Evolutionary conservation across 1,139 yeast genomes (phyloP), one percentile per base, ranked within the genome.

Genomic region (Hemisphaericaspora lyxosophila): DNA sequence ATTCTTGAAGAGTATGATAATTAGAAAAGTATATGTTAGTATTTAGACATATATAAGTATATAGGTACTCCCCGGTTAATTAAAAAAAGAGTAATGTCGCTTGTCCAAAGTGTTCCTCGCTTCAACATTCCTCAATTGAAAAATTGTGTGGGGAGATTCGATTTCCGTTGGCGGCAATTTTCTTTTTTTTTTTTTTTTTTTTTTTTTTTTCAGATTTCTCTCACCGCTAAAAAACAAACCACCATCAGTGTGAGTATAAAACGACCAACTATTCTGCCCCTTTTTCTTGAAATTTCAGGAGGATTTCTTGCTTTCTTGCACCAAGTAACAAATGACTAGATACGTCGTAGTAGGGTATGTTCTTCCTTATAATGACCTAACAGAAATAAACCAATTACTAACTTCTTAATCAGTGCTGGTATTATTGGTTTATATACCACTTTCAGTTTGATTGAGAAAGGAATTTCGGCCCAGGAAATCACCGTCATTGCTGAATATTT

Each of bases 361-460:
- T 15, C 8, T 19, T 19, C n/a, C n/a, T n/a, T n/a, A n/a, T n/a
- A n/a, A n/a, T n/a, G n/a, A n/a, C n/a, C n/a, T n/a, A n/a, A n/a
- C n/a, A n/a, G n/a, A n/a, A n/a, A n/a, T n/a, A n/a, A n/a, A n/a
- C n/a, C n/a, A n/a, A n/a, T n/a, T n/a, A n/a, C n/a, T n/a, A n/a
- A n/a, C n/a, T n/a, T n/a, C n/a, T n/a, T n/a, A 19, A 19, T 8
- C 3, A 68, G 86, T 11, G 72, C 87, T 3, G 95, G 95, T 14
- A 80, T 85, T 33, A 66, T 81, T 40, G 94, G 94, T 22, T 70
- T 85, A 18, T 78, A 78, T 47, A 83, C 89, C 33, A 70, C 80
- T 2, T 84, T 72, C 35, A 64, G 70, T 35, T 66, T 79, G 32
- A 62, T 80, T 22, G 64, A 73, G 16, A 62, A 66, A n/a, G 69